phyloP scores from a whole-genome alignment of 2,329 filamentous ascomycete species.

The Microascus cirrosus region DNA sequence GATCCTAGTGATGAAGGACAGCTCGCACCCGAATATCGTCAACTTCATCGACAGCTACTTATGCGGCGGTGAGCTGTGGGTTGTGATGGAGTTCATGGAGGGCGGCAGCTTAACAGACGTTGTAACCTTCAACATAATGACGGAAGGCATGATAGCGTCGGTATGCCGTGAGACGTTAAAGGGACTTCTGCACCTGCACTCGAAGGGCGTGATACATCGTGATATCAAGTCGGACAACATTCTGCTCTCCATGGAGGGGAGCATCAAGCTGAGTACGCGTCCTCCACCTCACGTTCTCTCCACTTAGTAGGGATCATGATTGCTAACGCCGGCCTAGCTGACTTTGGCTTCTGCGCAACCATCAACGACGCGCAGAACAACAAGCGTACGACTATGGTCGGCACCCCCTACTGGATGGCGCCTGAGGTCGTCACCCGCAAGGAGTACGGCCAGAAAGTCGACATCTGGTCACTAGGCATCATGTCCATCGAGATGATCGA shows the following conservation, averaged over 20 bases:
- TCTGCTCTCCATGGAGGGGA: slow-evolving; percentile 81
- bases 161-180: slow-evolving; percentile 89
- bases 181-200: slow-evolving; percentile 89
- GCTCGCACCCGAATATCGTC: slow-evolving; percentile 95
- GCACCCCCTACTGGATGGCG: slow-evolving; percentile 99
- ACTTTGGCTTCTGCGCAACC: slow-evolving; percentile 97
- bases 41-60: slow-evolving; percentile 98
- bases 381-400: slow-evolving; percentile 98
- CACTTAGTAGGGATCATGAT: background rate
- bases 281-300: background rate
- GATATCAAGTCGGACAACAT: slow-evolving; percentile 99
- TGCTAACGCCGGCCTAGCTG: slow-evolving; percentile 43
- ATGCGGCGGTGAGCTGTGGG: slow-evolving; percentile 84
- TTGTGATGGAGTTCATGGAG: slow-evolving; percentile 99
- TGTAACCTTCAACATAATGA: slow-evolving; percentile 99
- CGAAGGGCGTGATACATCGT: slow-evolving; percentile 94
- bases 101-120: slow-evolving; percentile 95
- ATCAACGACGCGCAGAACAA: slow-evolving; percentile 97
- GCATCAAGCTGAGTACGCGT: slow-evolving; percentile 86
- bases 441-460: slow-evolving; percentile 95
- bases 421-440: slow-evolving; percentile 95
- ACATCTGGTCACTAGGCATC: slow-evolving; percentile 97
- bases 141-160: slow-evolving; percentile 89
- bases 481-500: slow-evolving; percentile 99
- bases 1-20: slow-evolving; percentile 98